Evolutionary conservation across 768 basidiomycete genomes (phyloP), one percentile per base, ranked within the genome.

Genomic region (Tephrocybe rancida): DNA sequence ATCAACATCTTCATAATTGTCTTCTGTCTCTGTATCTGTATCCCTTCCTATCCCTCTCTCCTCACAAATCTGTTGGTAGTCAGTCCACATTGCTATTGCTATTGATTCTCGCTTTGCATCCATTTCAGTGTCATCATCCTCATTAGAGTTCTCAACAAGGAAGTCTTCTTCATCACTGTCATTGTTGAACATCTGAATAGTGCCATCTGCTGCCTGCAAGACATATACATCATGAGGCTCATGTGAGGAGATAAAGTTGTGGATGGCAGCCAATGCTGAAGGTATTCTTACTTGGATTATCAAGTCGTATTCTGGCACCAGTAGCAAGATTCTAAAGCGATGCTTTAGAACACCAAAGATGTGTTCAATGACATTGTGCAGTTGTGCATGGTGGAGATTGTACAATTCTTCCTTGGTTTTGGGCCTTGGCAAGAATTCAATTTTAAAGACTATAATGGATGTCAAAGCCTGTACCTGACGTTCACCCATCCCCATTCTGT

Each of bases 301-400:
- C 4, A 60, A 30, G 37, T 46, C 27, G 32, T 60, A 64, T 44
- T 64, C 55, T 38, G 52, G 54, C 0, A 48, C 30, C 11, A 46
- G 11, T 1, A 32, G 13, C 13, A 32, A 32, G 30, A 32, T 32
- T 32, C 30, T 7, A 32, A 32, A 64, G 21, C 54, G 43, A 8
- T 37, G 21, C 44, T 65, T 67, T 32, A 63, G 2, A 5, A 61
- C 59, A 13, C 67, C 64, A 59, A 68, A 69, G 25, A 67, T 63
- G 9, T 46, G 54, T 50, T 67, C 65, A 54, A 70, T 58, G 21
- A 64, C 57, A 55, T 69, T 70, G 5, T 60, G 45, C n/a, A 50
- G 52, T 26, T 52, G 59, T 9, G 62, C 52, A 50, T 70, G 64
- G 9, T 59, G 51, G 6, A 68, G 57, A 50, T 67, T 70, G 50